These are phyloP conservation scores for Gymnopus androsaceus DNA, from an alignment of 1,284 basidiomycete species.

Conservation along the genomic window DNA sequence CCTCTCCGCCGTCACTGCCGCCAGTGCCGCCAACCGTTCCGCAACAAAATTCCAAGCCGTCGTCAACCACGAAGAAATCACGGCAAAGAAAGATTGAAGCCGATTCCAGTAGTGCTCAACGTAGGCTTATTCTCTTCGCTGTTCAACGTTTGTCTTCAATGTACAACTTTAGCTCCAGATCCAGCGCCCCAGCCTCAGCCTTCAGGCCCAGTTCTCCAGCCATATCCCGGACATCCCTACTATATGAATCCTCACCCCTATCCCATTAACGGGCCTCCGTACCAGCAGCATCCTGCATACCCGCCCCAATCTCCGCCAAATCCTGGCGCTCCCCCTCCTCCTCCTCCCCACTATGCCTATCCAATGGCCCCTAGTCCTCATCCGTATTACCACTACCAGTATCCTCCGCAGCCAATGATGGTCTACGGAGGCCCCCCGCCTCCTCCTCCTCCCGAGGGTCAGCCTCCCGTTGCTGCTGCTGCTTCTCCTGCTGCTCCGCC, in stretches of 20 bases:
- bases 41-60: conserved; percentile 35
- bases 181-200: conserved; percentile 26
- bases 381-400: conserved; percentile 58
- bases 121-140: conserved; percentile 22
- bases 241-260: conserved; percentile 65
- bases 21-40: conserved; percentile 44
- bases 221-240: conserved; percentile 46
- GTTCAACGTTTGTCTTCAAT: conserved; percentile 22
- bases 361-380: conserved; percentile 58
- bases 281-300: conserved; percentile 47
- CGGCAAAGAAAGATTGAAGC: conserved; percentile 51
- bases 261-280: conserved; percentile 59
- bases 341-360: conserved; percentile 52
- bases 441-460: conserved; percentile 35
- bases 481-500: conserved; percentile 33
- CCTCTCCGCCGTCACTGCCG: conserved; percentile 20
- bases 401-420: conserved; percentile 56
- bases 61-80: conserved; percentile 36
- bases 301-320: conserved; percentile 45
- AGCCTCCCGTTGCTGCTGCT: conserved; percentile 30
- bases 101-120: conserved; percentile 21
- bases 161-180: conserved; percentile 30
- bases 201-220: conserved; percentile 48
- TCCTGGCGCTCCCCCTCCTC: conserved; percentile 41
- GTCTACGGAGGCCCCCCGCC: conserved; percentile 55